phyloP scores from a whole-genome alignment of 2,329 filamentous ascomycete genomes.

The Cyphellophora attinorum region DNA sequence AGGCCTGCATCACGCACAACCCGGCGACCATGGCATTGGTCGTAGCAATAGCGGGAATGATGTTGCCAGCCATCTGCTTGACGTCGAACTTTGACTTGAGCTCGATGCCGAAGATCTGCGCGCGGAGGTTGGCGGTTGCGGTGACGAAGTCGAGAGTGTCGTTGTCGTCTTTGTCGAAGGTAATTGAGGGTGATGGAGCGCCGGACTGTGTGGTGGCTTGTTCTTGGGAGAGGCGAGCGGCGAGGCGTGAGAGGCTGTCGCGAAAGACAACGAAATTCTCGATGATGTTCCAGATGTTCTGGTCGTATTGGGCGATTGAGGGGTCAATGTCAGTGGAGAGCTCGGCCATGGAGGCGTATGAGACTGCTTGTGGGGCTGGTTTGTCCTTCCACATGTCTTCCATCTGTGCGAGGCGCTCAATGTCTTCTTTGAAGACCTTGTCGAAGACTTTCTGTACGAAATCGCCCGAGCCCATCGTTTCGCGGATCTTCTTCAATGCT shows the following conservation, averaged over 20 bases:
- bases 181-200: conserved; percentile 50
- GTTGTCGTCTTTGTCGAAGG: conserved; percentile 93
- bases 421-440: conserved; percentile 84
- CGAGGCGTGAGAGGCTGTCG: conserved; percentile 67
- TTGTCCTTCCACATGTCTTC: conserved; percentile 94
- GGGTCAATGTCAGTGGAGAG: conserved; percentile 41
- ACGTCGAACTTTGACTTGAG: conserved; percentile 87
- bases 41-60: conserved; percentile 95
- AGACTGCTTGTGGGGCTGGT: conserved; percentile 61
- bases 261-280: conserved; percentile 83
- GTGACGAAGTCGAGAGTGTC: conserved; percentile 94
- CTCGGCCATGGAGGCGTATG: conserved; percentile 53
- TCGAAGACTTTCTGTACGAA: conserved; percentile 78
- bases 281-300: conserved; percentile 67
- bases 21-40: conserved; percentile 95
- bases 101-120: conserved; percentile 80
- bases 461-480: conserved; percentile 65
- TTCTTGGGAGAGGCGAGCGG: conserved; percentile 59
- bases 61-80: conserved; percentile 98
- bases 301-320: conserved; percentile 55
- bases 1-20: conserved; percentile 82
- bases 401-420: conserved; percentile 72
- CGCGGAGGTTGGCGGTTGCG: conserved; percentile 80
- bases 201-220: conserved; percentile 42
- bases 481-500: conserved; percentile 72